Conservation (phyloP, 192 early-diverging fungal genomes). For the Gigaspora rosea region DNA sequence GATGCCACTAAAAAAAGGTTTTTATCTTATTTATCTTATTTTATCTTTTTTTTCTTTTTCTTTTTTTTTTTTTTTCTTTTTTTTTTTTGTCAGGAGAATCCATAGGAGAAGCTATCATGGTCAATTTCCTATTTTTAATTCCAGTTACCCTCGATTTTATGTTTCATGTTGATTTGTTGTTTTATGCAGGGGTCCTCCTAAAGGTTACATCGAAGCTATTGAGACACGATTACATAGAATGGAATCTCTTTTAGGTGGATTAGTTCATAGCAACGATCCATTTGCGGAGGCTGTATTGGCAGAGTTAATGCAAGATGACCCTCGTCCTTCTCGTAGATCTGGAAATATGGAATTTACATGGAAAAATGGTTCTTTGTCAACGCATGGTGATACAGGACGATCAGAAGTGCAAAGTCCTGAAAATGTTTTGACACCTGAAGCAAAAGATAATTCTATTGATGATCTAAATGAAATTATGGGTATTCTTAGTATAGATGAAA, state of each 20-base stretch:
- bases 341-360: not conserved
- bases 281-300: slow-evolving; percentile 45
- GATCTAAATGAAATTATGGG: slow-evolving; percentile 59
- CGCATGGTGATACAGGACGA: not conserved
- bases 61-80: not conserved
- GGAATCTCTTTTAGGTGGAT: slow-evolving; percentile 63
- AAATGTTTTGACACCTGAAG: no score
- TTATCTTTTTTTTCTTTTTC: not conserved
- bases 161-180: not conserved
- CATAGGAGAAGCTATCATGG: not conserved
- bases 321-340: slow-evolving; percentile 32
- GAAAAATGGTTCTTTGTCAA: not conserved
- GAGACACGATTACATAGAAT: slow-evolving; percentile 73
- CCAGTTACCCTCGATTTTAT: not conserved
- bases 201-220: slow-evolving; percentile 84
- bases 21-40: not conserved
- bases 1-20: slow-evolving; percentile 49
- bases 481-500: slow-evolving; percentile 67
- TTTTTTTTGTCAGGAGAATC: no score
- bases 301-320: slow-evolving; percentile 46
- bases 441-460: slow-evolving; percentile 36
- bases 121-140: no score
- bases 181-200: slow-evolving; percentile 66
- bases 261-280: slow-evolving; percentile 53
- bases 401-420: no score